Base-by-base conservation (phyloP, 352 stramenopile species). In the Phytophthora crassamura region DNA sequence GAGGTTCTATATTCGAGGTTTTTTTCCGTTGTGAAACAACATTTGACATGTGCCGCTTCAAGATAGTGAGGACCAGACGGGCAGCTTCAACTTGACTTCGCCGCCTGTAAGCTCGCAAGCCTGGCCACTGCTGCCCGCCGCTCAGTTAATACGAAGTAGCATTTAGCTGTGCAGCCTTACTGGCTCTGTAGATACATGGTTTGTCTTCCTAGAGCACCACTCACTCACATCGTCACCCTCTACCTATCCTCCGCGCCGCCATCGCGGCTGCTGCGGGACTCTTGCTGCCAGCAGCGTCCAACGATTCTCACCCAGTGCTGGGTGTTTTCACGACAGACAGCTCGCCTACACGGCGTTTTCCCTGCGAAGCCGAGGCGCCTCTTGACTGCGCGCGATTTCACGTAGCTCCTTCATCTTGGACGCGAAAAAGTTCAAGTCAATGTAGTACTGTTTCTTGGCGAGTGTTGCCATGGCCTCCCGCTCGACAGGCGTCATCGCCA, bases 351-450 rank as follows among this genome's bases (percentile, higher is more conserved):
- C 51, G 7, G 41, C 20, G 49, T 51, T 64, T 36, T 55, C 43
- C 33, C 50, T 60, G 32, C 69, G 62, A 41, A 77, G 57, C 6
- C 36, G 57, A 40, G 57, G 40, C 4, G 43, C 39, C 4, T 71
- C 54, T 2, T 38, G 52, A 39, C 45, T 45, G 5, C 61, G 68
- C 15, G 71, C 78, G 10, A 76, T 67, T 25, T 55, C 59, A 11
- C 61, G 72, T 43, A 90, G 47, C 45, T 84, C 78, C 30, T 73
- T 64, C 81, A 90, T 90, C 72, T 86, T 88, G 46, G 65, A 42
- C 14, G 71, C 70, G 36, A 90, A 90, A 51, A 88, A 87, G 47
- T 83, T 84, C 36, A 83, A 71, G 66, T 91, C 82, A 52, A 88
- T 74, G 51, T 78, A 74, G 51, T 89, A 91, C 53, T 89, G 80